Percentiles rank a stretch among this genome's conserved stretches.
phyloP scores from a whole-genome alignment of 2,329 filamentous ascomycete genomes.

The Colletotrichum sp. region DNA sequence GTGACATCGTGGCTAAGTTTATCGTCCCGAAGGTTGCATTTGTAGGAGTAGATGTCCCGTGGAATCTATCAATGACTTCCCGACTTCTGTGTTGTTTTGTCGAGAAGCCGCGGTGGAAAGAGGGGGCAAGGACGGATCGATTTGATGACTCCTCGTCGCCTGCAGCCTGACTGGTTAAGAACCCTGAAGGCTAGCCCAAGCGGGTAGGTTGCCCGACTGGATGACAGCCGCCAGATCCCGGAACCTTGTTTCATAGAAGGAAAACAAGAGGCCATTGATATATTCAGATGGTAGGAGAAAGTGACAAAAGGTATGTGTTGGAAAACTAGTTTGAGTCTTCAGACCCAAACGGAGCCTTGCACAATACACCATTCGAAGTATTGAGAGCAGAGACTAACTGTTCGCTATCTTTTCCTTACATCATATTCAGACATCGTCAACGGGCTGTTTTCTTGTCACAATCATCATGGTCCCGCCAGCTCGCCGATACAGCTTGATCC shows the following conservation, averaged over 20 bases:
- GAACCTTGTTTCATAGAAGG: not conserved
- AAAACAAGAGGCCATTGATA: not conserved
- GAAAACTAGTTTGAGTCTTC: rapidly evolving
- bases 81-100: not conserved
- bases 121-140: not conserved
- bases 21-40: rapidly evolving
- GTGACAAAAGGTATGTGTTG: not conserved
- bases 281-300: not conserved
- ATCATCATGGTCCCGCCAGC: not conserved
- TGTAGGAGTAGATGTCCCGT: rapidly evolving
- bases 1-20: not conserved
- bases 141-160: not conserved
- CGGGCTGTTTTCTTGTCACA: not conserved
- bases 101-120: rapidly evolving
- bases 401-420: not conserved
- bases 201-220: not conserved
- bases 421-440: not conserved
- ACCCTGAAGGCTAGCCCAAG: not conserved
- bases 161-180: rapidly evolving
- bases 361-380: not conserved
- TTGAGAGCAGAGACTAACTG: not conserved
- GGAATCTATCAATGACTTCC: not conserved
- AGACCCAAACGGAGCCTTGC: not conserved
- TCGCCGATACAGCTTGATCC: not conserved
- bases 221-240: not conserved